Evolutionary conservation across 257 asterid genomes (phyloP).

Genomic region (Solanum peruvianum): DNA sequence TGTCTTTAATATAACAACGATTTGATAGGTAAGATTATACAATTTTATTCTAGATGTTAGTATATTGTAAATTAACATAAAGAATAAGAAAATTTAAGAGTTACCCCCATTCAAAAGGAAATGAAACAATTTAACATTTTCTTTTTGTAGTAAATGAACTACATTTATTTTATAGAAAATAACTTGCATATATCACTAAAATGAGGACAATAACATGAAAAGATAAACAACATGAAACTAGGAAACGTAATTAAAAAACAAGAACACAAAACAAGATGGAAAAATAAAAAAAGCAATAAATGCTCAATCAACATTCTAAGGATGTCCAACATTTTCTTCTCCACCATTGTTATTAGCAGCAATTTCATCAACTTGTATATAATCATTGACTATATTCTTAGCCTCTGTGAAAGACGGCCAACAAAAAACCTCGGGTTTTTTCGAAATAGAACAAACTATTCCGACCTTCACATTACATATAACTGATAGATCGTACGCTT

Average conservation of each 20-base stretch:
- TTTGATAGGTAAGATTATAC: background rate
- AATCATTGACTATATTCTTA: slow-evolving; percentile 3
- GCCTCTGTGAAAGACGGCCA: slow-evolving; percentile 22
- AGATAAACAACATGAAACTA: too few relatives aligned
- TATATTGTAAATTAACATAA: background rate
- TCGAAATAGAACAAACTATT: slow-evolving; percentile 6
- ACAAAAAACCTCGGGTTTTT: background rate
- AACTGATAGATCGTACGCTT: slow-evolving; percentile 21
- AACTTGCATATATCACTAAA: too few relatives aligned
- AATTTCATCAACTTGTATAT: background rate
- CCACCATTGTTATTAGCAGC: background rate
- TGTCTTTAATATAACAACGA: background rate
- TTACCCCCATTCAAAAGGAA: too few relatives aligned
- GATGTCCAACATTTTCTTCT: background rate
- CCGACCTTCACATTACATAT: slow-evolving; percentile 19
- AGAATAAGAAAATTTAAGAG: background rate
- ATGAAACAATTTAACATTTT: too few relatives aligned
- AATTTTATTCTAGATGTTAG: background rate
- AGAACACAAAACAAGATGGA: too few relatives aligned
- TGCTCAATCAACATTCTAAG: background rate
- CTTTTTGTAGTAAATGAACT: background rate
- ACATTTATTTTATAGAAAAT: too few relatives aligned
- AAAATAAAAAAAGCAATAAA: background rate
- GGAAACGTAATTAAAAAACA: too few relatives aligned
- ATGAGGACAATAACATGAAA: background rate